phyloP scores from a whole-genome alignment of 768 basidiomycete genomes.

The Mycena vulgaris region DNA sequence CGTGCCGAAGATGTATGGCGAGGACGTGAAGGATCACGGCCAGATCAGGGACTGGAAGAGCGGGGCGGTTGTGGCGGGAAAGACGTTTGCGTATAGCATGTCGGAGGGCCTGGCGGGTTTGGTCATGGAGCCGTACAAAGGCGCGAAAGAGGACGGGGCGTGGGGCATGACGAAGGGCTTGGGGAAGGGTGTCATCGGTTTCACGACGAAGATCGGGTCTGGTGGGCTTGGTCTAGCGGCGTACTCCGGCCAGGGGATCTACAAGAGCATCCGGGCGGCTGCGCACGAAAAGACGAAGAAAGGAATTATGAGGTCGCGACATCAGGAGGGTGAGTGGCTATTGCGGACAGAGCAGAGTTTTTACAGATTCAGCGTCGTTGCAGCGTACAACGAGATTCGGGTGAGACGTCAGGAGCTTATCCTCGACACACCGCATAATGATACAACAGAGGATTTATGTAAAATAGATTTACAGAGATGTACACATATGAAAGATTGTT shows the following conservation, averaged over 20 bases:
- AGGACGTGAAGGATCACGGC: conserved; percentile 47
- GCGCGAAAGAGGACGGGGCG: conserved; percentile 34
- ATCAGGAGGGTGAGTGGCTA: conserved; percentile 32
- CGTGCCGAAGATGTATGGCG: conserved; percentile 54
- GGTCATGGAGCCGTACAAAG: conserved; percentile 37
- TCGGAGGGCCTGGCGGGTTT: conserved; percentile 30
- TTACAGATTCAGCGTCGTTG: neutral
- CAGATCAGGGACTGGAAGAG: conserved; percentile 52
- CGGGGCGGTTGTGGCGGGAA: conserved; percentile 58
- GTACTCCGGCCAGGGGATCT: conserved; percentile 46
- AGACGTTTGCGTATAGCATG: conserved; percentile 41
- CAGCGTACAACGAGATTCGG: conserved; percentile 12
- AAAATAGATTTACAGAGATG: neutral
- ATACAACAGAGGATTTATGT: no score
- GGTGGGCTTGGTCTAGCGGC: conserved; percentile 43
- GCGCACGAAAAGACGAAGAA: conserved; percentile 23
- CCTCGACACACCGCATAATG: no score
- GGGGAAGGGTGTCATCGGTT: conserved; percentile 25
- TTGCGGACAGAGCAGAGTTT: neutral
- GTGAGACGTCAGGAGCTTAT: no score
- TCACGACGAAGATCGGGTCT: neutral
- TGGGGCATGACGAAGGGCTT: conserved; percentile 35
- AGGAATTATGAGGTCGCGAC: neutral
- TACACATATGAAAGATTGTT: neutral
- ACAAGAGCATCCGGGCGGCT: conserved; percentile 39